Base-by-base conservation (phyloP, 2,329 filamentous ascomycete species). In the Tolypocladium amazonense region DNA sequence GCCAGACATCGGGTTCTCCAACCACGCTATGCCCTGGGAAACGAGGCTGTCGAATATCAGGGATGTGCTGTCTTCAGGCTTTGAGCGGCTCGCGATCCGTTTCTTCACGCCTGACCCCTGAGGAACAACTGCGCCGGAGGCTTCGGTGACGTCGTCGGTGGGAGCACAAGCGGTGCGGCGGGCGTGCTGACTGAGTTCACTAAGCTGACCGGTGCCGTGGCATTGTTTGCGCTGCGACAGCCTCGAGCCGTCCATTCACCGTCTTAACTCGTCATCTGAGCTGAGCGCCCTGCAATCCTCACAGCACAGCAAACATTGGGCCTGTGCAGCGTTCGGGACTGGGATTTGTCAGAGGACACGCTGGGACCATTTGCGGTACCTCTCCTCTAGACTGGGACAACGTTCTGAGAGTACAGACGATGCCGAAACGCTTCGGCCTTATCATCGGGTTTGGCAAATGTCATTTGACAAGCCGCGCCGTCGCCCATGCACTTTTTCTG, bases 361-460 rank as follows among this genome's bases (percentile, higher is more conserved):
- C 45, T 55, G 14, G 20, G 27, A 30, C 59, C 33, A 9, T 15
- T 54, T 55, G 27, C 14, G 59, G 37, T 55, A 25, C 25, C 14
- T 15, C 55, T n/a, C 18, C 6, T 12, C 11, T 39, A 15, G 38
- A n/a, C 38, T 15, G 33, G 37, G 37, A 12, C 38, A 30, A 25
- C 1, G 20, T 47, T 15, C 18, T 8, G 30, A 35, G 37, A 27
- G 25, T 11, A 53, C 59, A 57, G 60, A 60, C 62, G 61, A 63
- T 61, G 61, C 38, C 62, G 62, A 64, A 62, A 63, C 38, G 59
- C 57, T 57, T 64, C 62, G 62, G 62, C 37, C 25, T 39, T 8
- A 41, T 50, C 20, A 3, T 18, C 11, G 39, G 25, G 23, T 14
- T 3, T 2, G 45, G 1, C 25, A 27, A 25, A 12, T 39, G 9